phyloP scores from a whole-genome alignment of 805 yeast genomes.

The Wickerhamiella allomyrinae region DNA sequence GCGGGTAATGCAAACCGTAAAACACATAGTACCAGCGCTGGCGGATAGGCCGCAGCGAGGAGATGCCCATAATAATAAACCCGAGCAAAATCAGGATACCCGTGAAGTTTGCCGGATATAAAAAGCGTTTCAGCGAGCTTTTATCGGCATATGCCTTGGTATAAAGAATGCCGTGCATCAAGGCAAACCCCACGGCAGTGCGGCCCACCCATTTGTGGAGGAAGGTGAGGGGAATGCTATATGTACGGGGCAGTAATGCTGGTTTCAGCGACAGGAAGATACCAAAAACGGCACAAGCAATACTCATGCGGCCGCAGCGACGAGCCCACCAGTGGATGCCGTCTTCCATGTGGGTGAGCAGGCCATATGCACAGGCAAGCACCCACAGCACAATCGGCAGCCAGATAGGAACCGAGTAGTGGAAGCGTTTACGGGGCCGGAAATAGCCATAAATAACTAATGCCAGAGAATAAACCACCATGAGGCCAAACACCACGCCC shows the following conservation, averaged over 20 bases:
- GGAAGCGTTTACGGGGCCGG: conserved; percentile 1
- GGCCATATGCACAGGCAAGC: conserved; percentile 6
- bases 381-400: conserved; percentile 6
- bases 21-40: conserved; percentile 48
- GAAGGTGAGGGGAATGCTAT: conserved; percentile 57
- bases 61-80: conserved; percentile 42
- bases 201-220: conserved; percentile 88
- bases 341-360: conserved; percentile 8
- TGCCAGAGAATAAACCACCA: conserved; percentile 10
- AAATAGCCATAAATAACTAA: conserved; percentile 3
- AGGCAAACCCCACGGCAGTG: conserved; percentile 51
- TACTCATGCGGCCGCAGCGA: conserved; percentile 63
- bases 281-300: conserved; percentile 60
- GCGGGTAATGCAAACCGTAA: conserved; percentile 54
- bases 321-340: conserved; percentile 39
- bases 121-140: not conserved
- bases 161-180: conserved; percentile 52
- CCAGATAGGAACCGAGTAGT: conserved; percentile 7
- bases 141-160: conserved; percentile 5
- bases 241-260: conserved; percentile 62
- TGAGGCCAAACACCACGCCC: conserved; percentile 2
- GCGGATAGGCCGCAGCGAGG: conserved; percentile 58
- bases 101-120: conserved; percentile 37
- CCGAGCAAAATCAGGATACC: conserved; percentile 47
- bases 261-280: conserved; percentile 68